Conservation (phyloP, 2,329 filamentous ascomycete genomes). For the Penicillium palitans region DNA sequence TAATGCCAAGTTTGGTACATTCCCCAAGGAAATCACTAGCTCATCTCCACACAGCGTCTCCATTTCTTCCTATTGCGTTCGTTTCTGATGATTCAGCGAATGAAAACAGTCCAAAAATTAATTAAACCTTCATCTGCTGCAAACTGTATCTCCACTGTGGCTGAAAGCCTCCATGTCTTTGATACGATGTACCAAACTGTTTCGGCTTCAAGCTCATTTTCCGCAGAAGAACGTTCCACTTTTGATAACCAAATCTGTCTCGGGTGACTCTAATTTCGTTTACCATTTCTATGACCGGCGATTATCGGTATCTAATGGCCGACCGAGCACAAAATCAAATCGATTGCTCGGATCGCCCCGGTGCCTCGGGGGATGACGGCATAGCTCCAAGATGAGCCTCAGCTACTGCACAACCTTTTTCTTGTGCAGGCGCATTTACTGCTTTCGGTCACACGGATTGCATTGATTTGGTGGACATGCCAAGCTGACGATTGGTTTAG, state of each 20-base stretch:
- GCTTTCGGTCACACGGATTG: neutral
- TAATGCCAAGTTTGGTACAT: neutral
- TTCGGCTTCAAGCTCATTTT: neutral
- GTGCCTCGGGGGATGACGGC: constrained; percentile 19
- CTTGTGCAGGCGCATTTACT: neutral
- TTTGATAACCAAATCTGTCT: neutral
- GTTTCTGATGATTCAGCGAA: neutral
- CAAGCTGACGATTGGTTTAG: neutral
- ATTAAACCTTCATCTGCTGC: neutral
- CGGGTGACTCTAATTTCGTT: neutral
- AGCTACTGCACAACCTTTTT: neutral
- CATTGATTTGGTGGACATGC: neutral
- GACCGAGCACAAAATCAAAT: constrained; percentile 7
- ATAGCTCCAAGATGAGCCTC: constrained; percentile 22
- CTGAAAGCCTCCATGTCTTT: neutral
- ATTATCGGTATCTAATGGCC: neutral
- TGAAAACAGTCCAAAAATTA: neutral
- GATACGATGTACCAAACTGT: neutral
- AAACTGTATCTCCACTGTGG: neutral
- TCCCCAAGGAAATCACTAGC: neutral
- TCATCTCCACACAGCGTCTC: neutral
- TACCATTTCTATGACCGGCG: neutral
- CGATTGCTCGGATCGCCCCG: constrained; percentile 19
- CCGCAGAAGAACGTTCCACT: neutral
- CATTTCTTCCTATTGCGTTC: neutral